Evolutionary conservation across 306 rosid species (phyloP).

Genomic region (Trifolium dubium): DNA sequence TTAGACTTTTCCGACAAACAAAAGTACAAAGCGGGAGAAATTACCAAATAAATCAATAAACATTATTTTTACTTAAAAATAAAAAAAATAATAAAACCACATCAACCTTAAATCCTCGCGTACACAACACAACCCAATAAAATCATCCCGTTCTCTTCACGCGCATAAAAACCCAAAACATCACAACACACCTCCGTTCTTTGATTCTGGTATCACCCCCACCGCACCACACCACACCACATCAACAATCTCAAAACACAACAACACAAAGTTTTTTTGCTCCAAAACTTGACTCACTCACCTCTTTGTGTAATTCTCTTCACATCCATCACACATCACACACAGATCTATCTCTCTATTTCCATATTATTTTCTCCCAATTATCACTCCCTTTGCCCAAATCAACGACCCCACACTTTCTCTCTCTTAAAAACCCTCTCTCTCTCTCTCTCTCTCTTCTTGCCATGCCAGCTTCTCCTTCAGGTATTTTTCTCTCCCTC

Average conservation of each 20-base stretch:
- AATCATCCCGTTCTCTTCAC: neutral
- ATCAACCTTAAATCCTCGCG: neutral
- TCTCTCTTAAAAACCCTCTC: slow-evolving; percentile 29
- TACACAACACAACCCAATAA: neutral
- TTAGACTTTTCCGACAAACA: neutral
- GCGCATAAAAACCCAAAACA: neutral
- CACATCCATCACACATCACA: slow-evolving; percentile 32
- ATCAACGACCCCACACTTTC: slow-evolving; percentile 80
- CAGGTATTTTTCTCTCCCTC: slow-evolving; percentile 50
- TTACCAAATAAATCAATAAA: neutral
- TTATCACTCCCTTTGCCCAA: slow-evolving; percentile 59
- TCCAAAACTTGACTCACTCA: neutral
- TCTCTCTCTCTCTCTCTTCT: slow-evolving; percentile 22
- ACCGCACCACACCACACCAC: slow-evolving; percentile 26
- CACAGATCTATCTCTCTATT: slow-evolving; percentile 32
- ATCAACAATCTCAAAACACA: slow-evolving; percentile 8
- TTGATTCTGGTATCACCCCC: slow-evolving; percentile 9
- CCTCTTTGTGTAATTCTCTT: neutral
- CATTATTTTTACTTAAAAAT: neutral
- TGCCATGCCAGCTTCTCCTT: slow-evolving; percentile 84
- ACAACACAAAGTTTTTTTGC: neutral
- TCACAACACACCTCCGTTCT: slow-evolving; percentile 7
- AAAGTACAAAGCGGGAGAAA: slow-evolving; percentile 3
- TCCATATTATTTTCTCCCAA: slow-evolving; percentile 43
- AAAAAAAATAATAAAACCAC: neutral